A percentile compares a stretch with the other conserved stretches of the same genome.
phyloP scores from a whole-genome alignment of 257 asterid genomes.

The Petunia secreta region DNA sequence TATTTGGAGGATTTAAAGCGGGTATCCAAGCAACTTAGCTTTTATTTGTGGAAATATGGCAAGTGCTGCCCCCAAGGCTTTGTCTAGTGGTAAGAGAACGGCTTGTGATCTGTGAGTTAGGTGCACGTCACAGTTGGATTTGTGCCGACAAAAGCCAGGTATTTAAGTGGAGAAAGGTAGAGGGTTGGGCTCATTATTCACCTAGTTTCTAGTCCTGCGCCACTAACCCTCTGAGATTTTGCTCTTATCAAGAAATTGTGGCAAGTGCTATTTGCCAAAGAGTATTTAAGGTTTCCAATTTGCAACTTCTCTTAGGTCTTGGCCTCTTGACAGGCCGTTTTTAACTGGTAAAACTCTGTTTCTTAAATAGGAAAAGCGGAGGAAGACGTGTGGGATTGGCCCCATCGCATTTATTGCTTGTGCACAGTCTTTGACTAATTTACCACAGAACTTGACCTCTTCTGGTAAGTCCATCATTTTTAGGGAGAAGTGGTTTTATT shows the following conservation, averaged over 20 bases:
- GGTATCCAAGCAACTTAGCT: too few species aligned
- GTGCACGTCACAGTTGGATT: too few species aligned
- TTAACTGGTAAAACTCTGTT: constrained; percentile 22
- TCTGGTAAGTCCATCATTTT: constrained; percentile 59
- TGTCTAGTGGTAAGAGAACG: too few species aligned
- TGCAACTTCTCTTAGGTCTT: constrained; percentile 7
- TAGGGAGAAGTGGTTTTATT: constrained; percentile 19
- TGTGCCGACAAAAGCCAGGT: too few species aligned
- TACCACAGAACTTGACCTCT: constrained; percentile 87
- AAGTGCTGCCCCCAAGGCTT: too few species aligned
- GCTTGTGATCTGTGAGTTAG: too few species aligned
- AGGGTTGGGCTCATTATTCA: too few species aligned
- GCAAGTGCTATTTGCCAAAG: neutral
- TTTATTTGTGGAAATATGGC: too few species aligned
- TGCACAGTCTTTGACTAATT: constrained; percentile 72
- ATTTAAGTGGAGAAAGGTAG: too few species aligned
- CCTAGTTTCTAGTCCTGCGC: too few species aligned
- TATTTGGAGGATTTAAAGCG: too few species aligned
- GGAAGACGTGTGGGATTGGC: constrained; percentile 76
- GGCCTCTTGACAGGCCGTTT: neutral
- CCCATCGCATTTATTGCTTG: constrained; percentile 89
- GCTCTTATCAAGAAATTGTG: neutral
- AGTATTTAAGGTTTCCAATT: neutral
- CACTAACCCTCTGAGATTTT: too few species aligned
- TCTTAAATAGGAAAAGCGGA: constrained; percentile 54